phyloP scores from a whole-genome alignment of 768 basidiomycete genomes.

The Collybia sordida region DNA sequence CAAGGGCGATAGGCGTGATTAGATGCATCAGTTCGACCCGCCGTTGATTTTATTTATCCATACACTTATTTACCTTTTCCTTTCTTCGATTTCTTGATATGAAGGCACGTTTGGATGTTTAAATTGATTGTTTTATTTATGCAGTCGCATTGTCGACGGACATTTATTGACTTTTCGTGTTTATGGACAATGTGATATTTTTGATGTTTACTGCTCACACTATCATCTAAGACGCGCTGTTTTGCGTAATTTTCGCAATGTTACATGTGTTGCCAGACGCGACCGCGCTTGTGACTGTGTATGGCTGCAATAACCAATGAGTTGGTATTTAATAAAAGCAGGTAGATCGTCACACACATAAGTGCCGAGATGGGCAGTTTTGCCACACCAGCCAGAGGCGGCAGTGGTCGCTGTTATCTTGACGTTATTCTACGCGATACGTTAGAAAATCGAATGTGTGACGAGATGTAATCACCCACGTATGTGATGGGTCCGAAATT shows the following conservation, averaged over 20 bases:
- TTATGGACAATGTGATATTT: too few relatives aligned
- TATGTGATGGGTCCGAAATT: constrained; percentile 25
- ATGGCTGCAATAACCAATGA: constrained; percentile 12
- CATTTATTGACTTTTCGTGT: too few relatives aligned
- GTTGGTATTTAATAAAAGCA: neutral
- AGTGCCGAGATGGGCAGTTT: constrained; percentile 19
- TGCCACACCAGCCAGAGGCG: constrained; percentile 25
- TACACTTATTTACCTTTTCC: too few relatives aligned
- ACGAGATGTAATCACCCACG: constrained; percentile 2
- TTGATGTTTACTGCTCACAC: too few relatives aligned
- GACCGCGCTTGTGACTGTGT: constrained; percentile 18
- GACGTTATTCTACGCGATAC: constrained; percentile 18
- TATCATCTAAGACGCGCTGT: constrained; percentile 12
- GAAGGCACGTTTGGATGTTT: too few relatives aligned
- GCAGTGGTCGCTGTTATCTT: constrained; percentile 23
- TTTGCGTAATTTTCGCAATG: constrained; percentile 21
- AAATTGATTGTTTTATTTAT: too few relatives aligned
- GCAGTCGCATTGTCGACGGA: too few relatives aligned
- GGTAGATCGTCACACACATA: constrained; percentile 14
- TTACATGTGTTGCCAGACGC: constrained; percentile 23
- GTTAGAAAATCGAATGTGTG: neutral
- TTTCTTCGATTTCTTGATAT: too few relatives aligned
- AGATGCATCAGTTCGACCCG: too few relatives aligned
- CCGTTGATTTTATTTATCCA: too few relatives aligned
- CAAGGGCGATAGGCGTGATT: too few relatives aligned